Percentiles rank a stretch among this genome's conserved stretches.
Conservation (phyloP, 768 basidiomycete genomes). For the Guyanaporus albipodus region DNA sequence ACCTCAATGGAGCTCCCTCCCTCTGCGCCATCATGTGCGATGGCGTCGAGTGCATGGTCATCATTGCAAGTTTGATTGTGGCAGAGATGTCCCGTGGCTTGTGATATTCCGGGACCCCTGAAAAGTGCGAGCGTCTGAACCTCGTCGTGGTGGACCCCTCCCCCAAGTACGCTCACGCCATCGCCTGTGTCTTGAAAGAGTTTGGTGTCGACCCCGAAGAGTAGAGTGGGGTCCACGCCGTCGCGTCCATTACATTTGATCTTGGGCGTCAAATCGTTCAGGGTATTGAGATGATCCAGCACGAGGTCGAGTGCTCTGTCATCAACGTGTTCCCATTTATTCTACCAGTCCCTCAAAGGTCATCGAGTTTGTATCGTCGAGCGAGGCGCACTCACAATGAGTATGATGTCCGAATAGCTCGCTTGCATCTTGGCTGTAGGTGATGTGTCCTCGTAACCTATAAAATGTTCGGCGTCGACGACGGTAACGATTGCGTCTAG, state of each 20-base stretch:
- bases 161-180: slow-evolving; percentile 2
- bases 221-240: slow-evolving; percentile 70
- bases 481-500: slow-evolving; percentile 92
- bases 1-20: slow-evolving; percentile 33
- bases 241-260: slow-evolving; percentile 60
- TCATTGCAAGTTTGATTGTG: slow-evolving; percentile 7
- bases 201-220: slow-evolving; percentile 90
- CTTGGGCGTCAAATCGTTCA: slow-evolving; percentile 90
- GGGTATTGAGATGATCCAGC: slow-evolving; percentile 80
- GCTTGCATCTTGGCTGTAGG: slow-evolving; percentile 93
- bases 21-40: not conserved
- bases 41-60: not conserved
- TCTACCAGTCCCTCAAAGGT: slow-evolving; percentile 39
- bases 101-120: slow-evolving; percentile 34
- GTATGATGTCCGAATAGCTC: slow-evolving; percentile 89
- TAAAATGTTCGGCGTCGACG: slow-evolving; percentile 87
- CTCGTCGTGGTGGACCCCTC: slow-evolving; percentile 65
- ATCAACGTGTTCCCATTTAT: slow-evolving; percentile 86
- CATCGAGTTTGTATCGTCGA: not conserved
- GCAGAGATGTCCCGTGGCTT: slow-evolving; percentile 18
- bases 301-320: slow-evolving; percentile 79
- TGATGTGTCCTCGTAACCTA: slow-evolving; percentile 88
- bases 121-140: slow-evolving; percentile 76
- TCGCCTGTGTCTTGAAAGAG: slow-evolving; percentile 44
- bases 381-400: slow-evolving; percentile 57